phyloP scores from a whole-genome alignment of 108 stramenopile genomes.

The Skeletonema menzelii region DNA sequence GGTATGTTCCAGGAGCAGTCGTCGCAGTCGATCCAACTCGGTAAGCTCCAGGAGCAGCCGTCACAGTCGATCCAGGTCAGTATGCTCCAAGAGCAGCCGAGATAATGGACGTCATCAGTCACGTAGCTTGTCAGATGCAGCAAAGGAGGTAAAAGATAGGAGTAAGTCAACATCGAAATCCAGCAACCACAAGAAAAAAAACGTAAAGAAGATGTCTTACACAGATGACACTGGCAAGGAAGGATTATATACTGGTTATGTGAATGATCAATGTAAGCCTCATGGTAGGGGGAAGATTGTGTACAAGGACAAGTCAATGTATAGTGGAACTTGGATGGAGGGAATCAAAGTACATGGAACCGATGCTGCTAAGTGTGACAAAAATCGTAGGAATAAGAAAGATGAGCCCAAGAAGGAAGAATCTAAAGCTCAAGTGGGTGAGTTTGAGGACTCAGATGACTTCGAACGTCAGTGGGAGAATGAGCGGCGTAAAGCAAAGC shows the following conservation, averaged over 20 bases:
- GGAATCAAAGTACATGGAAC: conserved; percentile 30
- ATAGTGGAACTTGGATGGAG: conserved; percentile 31
- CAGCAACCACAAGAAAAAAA: conserved; percentile 1
- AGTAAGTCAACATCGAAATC: not conserved
- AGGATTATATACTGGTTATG: conserved; percentile 33
- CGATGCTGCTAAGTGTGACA: not conserved
- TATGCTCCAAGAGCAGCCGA: conserved; percentile 19
- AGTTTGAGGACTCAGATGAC: not conserved
- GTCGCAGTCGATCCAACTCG: not conserved
- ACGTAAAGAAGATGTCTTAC: conserved; percentile 29
- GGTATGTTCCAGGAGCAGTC: conserved; percentile 3
- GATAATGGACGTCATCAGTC: not conserved
- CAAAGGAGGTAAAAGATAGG: not conserved
- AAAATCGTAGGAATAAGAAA: not conserved
- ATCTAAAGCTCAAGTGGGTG: not conserved
- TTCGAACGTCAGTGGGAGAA: not conserved
- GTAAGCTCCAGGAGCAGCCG: conserved; percentile 18
- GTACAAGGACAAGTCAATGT: conserved; percentile 16
- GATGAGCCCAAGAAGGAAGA: not conserved
- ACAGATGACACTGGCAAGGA: conserved; percentile 21
- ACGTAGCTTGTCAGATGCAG: not conserved
- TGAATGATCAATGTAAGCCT: conserved; percentile 24
- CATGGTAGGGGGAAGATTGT: conserved; percentile 32
- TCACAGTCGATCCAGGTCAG: not conserved
- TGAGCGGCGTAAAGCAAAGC: not conserved